These are phyloP conservation scores for Datura wrightii DNA, from an alignment of 257 asterid species.

Conservation along the genomic window DNA sequence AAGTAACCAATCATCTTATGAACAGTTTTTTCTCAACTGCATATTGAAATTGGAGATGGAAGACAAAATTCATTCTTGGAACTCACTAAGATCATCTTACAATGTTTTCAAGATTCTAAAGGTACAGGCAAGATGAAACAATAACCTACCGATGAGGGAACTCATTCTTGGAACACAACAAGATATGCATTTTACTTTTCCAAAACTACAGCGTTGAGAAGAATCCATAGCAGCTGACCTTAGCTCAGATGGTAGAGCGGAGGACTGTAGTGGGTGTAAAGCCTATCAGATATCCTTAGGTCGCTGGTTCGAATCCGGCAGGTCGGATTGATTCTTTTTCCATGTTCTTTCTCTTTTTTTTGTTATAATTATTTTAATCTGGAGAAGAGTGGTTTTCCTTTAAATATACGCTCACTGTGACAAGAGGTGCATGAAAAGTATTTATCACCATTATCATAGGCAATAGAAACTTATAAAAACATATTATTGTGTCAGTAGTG, in stretches of 20 bases:
- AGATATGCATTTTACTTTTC: background rate
- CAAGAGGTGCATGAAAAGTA: background rate
- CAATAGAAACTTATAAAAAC: background rate
- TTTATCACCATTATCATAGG: background rate
- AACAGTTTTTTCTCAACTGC: background rate
- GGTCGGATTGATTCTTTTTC: slow-evolving; percentile 28
- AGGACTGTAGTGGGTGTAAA: slow-evolving; percentile 14
- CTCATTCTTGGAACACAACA: background rate
- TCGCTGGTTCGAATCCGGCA: slow-evolving; percentile 32
- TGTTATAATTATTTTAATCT: background rate
- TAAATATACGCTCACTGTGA: background rate
- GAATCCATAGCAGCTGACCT: slow-evolving; percentile 2
- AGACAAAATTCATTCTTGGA: background rate
- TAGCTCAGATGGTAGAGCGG: slow-evolving; percentile 33
- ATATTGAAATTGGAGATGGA: background rate
- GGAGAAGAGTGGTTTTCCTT: background rate
- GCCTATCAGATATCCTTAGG: slow-evolving; percentile 33
- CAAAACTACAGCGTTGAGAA: background rate
- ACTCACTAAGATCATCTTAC: background rate
- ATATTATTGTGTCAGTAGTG: background rate
- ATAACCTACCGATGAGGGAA: background rate
- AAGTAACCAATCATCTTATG: background rate
- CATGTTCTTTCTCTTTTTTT: background rate
- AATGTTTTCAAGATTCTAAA: background rate
- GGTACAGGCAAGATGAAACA: background rate